phyloP scores from a whole-genome alignment of 1,284 basidiomycete species.

The Ustilago tritici region DNA sequence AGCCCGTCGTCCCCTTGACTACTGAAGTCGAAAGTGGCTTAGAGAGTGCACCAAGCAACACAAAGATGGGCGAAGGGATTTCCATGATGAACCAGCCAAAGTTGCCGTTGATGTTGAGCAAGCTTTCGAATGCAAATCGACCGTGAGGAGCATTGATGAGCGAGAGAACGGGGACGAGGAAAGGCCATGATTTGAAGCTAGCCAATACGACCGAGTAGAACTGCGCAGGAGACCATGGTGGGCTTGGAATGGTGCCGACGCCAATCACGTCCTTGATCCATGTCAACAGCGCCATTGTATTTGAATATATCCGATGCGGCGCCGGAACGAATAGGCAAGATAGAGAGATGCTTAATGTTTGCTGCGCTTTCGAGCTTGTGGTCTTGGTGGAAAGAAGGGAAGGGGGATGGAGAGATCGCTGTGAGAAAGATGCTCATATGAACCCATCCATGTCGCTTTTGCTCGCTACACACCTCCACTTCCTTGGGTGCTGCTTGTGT shows the following conservation, averaged over 20 bases:
- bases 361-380: slow-evolving; percentile 1
- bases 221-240: slow-evolving; percentile 51
- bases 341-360: background rate
- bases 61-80: slow-evolving; percentile 78
- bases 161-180: slow-evolving; percentile 71
- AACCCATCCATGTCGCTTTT: slow-evolving; percentile 6
- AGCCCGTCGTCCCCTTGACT: slow-evolving; percentile 20
- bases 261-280: slow-evolving; percentile 49
- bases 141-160: slow-evolving; percentile 81
- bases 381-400: background rate
- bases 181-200: slow-evolving; percentile 70
- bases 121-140: slow-evolving; percentile 73
- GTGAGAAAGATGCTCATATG: background rate
- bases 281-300: slow-evolving; percentile 29
- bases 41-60: slow-evolving; percentile 68
- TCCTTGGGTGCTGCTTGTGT: background rate
- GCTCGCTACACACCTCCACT: slow-evolving; percentile 4
- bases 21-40: slow-evolving; percentile 71
- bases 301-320: background rate
- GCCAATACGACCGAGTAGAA: slow-evolving; percentile 60
- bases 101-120: slow-evolving; percentile 68
- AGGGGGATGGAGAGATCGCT: background rate
- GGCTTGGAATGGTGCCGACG: slow-evolving; percentile 34
- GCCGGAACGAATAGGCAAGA: background rate
- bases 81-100: slow-evolving; percentile 88